Evolutionary conservation across 2,329 filamentous ascomycete genomes (phyloP).

Genomic region (Purpureocillium takamizusanense): DNA sequence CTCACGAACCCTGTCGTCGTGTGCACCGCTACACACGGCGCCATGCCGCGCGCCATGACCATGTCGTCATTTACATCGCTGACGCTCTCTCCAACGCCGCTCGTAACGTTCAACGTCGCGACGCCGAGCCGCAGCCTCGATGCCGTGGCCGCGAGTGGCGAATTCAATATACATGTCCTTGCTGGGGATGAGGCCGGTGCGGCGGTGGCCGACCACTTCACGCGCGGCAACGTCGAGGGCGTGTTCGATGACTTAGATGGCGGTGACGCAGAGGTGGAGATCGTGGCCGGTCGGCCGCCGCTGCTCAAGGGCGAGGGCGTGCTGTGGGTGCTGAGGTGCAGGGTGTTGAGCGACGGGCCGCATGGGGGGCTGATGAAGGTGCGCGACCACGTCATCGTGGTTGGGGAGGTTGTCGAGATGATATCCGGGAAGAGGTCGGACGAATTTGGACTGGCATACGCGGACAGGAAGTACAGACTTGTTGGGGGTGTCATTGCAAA

Average conservation of each 20-base stretch:
- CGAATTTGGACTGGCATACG: constrained; percentile 39
- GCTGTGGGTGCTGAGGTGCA: constrained; percentile 37
- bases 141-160: constrained; percentile 32
- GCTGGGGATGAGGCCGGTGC: constrained; percentile 37
- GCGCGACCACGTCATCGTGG: constrained; percentile 42
- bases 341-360: constrained; percentile 29
- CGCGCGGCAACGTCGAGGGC: constrained; percentile 34
- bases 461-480: constrained; percentile 38
- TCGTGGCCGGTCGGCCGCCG: constrained; percentile 25
- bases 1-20: constrained; percentile 47
- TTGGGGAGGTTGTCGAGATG: constrained; percentile 41
- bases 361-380: constrained; percentile 34
- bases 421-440: constrained; percentile 20
- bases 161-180: constrained; percentile 49
- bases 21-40: constrained; percentile 34
- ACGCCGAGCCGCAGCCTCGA: constrained; percentile 46
- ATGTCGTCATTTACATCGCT: constrained; percentile 52
- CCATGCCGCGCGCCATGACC: constrained; percentile 41
- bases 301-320: constrained; percentile 43
- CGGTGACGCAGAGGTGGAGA: constrained; percentile 8
- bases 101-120: constrained; percentile 48
- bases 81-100: constrained; percentile 39
- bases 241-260: constrained; percentile 28
- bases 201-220: constrained; percentile 41
- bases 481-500: constrained; percentile 25